Conservation (phyloP, 139 green algal genomes). For the Chlamydomonas incerta region DNA sequence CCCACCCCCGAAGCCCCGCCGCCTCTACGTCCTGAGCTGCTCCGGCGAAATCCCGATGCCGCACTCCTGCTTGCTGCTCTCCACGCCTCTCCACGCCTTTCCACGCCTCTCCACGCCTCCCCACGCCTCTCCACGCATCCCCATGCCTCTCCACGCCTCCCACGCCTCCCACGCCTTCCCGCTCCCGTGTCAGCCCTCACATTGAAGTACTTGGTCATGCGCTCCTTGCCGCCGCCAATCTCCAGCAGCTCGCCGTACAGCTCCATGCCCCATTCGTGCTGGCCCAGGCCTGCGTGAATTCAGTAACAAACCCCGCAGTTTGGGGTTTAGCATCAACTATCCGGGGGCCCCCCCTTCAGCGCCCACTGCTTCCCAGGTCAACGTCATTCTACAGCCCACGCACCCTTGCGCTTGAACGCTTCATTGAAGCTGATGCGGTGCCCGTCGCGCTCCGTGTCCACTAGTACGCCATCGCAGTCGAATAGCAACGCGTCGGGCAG, state of each 20-base stretch:
- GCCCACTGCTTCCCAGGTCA: background rate
- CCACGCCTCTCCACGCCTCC: no score
- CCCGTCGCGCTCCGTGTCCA: constrained; percentile 95
- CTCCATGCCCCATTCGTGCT: constrained; percentile 90
- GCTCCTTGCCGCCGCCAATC: constrained; percentile 98
- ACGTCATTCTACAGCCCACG: background rate
- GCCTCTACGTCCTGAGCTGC: no score
- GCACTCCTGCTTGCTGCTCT: no score
- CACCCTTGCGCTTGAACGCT: constrained; percentile 91
- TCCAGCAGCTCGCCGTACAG: constrained; percentile 95
- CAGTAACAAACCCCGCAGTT: no score
- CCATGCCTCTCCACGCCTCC: background rate
- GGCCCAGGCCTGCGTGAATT: constrained; percentile 63
- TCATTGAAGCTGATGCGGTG: constrained; percentile 95
- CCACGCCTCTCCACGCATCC: no score
- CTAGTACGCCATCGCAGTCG: constrained; percentile 85
- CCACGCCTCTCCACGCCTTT: no score
- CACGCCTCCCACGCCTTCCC: no score
- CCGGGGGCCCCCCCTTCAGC: background rate
- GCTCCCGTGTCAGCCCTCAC: constrained; percentile 27
- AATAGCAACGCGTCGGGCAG: constrained; percentile 66
- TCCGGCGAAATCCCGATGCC: no score
- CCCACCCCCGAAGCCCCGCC: no score
- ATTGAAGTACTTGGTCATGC: constrained; percentile 97
- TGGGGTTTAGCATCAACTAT: no score